A percentile compares a stretch with the other conserved stretches of the same genome.
Evolutionary conservation across 345 rosid species (phyloP).

Genomic region (Eucalyptus guilfoylei): DNA sequence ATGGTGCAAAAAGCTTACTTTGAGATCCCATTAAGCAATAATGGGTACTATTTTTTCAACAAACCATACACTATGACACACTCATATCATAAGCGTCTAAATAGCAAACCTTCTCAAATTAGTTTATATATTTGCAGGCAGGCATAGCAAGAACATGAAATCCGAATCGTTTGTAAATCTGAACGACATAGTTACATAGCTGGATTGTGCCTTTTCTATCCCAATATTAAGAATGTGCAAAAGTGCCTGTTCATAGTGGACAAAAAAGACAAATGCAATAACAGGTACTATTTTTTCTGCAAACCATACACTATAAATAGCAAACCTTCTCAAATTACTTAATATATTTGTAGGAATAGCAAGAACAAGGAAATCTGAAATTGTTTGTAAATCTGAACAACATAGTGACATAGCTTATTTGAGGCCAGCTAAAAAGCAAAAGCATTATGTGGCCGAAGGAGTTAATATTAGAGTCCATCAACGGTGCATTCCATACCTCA

Average conservation of each 20-base stretch:
- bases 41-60: neutral
- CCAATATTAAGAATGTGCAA: neutral
- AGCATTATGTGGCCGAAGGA: neutral
- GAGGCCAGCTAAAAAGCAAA: neutral
- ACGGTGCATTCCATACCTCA: slow-evolving; percentile 17
- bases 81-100: neutral
- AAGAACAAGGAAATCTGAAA: neutral
- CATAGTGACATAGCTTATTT: neutral
- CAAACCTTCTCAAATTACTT: neutral
- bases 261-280: neutral
- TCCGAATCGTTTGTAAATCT: neutral
- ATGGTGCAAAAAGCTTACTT: neutral
- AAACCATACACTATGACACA: neutral
- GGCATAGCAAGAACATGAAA: neutral
- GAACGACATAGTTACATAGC: neutral
- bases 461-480: neutral
- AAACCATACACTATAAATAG: neutral
- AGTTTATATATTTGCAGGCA: neutral
- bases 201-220: neutral
- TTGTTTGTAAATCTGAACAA: neutral
- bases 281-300: neutral
- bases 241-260: neutral
- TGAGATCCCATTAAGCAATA: neutral
- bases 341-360: neutral
- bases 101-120: neutral